Conservation (phyloP, 768 basidiomycete genomes). For the Amanita molliuscula region DNA sequence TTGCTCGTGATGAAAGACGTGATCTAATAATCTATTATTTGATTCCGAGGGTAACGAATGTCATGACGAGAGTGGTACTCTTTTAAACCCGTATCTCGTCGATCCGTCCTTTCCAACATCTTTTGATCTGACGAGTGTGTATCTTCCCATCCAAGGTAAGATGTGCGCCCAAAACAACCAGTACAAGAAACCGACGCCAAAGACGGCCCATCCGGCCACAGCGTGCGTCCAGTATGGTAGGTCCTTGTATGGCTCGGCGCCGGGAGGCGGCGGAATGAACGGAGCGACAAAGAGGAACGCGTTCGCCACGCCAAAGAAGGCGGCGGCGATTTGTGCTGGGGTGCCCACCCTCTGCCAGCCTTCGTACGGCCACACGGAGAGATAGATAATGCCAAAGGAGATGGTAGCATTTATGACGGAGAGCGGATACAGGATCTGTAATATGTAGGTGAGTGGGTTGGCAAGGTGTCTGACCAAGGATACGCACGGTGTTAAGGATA, state of each 20-base stretch:
- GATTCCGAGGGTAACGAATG: no score
- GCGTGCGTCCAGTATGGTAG: slow-evolving; percentile 50
- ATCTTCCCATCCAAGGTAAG: slow-evolving; percentile 20
- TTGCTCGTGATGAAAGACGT: no score
- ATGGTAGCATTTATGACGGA: slow-evolving; percentile 35
- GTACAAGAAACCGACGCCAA: slow-evolving; percentile 26
- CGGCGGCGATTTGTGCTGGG: slow-evolving; percentile 20
- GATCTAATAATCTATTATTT: no score
- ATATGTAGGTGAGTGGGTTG: slow-evolving; percentile 21
- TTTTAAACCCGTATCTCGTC: not conserved
- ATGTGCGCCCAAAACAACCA: slow-evolving; percentile 23
- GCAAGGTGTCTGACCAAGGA: not conserved
- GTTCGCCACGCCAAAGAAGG: slow-evolving; percentile 37
- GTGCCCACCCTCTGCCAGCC: slow-evolving; percentile 20
- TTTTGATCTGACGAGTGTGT: slow-evolving; percentile 8
- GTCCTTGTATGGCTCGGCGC: slow-evolving; percentile 32
- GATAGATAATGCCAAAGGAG: slow-evolving; percentile 40
- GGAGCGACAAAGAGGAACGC: slow-evolving; percentile 48
- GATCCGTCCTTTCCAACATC: slow-evolving; percentile 16
- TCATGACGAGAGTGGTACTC: not conserved
- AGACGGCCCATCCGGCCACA: slow-evolving; percentile 28
- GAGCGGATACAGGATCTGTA: slow-evolving; percentile 34
- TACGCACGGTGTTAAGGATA: not conserved
- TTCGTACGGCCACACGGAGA: slow-evolving; percentile 17
- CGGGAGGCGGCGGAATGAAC: slow-evolving; percentile 37